Base-by-base conservation (phyloP, 495 filamentous ascomycete genomes). In the Neurospora terricola region DNA sequence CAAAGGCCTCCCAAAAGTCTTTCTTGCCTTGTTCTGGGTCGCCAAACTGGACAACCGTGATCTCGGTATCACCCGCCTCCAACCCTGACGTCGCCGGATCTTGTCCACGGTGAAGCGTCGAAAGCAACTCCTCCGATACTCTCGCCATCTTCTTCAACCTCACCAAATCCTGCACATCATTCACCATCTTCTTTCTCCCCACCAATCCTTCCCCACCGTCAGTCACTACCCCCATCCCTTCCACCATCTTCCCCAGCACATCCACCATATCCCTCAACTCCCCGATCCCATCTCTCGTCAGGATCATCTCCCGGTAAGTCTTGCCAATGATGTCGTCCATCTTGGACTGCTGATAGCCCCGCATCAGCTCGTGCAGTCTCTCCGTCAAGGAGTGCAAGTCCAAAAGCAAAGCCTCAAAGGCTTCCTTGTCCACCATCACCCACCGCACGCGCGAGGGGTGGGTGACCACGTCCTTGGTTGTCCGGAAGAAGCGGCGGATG, bases 221-320 rank as follows among this genome's bases (percentile, higher is more conserved):
- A 34, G 34, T 34, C 34, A 34, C 34, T 4, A 34, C 5, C 34
- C 34, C 34, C 34, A 34, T 34, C 34, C 34, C 34, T 34, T 34
- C 34, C 34, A 34, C 34, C 34, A 34, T 34, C 34, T 34, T 34
- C 34, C 34, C 34, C 34, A 34, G 5, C 34, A 34, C 34, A 34
- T 34, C 34, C 34, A 34, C 34, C 34, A 34, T 34, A 34, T 34
- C 34, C 34, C 34, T 34, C 34, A 81, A 62, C 16, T 80, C 78
- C 23, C 78, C 70, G 23, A 81, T 71, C 37, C 75, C 72, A 43
- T 81, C 77, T 1, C 80, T 73, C 18, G 78, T 73, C 16, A 81
- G 59, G 8, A 81, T 76, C 78, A 81, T 80, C 72, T 81, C 80
- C 0, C 80, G 73, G 71, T 81, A 81, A 1, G 78, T 81, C 71